phyloP scores from a whole-genome alignment of 73 alveolate genomes.

The Paramecium pentaurelia region DNA sequence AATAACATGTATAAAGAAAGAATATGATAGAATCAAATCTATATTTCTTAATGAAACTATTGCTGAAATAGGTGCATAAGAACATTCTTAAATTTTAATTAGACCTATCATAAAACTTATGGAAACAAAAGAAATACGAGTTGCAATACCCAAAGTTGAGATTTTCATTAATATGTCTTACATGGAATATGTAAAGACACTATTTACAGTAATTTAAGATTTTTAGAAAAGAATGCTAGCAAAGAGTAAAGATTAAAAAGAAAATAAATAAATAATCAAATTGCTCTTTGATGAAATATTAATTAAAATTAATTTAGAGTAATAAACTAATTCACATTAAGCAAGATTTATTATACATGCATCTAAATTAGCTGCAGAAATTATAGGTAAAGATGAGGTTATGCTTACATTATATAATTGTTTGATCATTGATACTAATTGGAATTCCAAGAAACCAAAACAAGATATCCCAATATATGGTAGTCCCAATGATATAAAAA shows the following conservation, averaged over 20 bases:
- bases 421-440: neutral
- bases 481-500: neutral
- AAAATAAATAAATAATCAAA: neutral
- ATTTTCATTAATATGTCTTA: neutral
- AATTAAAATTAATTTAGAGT: neutral
- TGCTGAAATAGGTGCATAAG: neutral
- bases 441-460: neutral
- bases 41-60: neutral
- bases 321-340: neutral
- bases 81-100: neutral
- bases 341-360: neutral
- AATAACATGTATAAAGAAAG: neutral
- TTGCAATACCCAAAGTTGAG: neutral
- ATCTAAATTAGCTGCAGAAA: neutral
- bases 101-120: neutral
- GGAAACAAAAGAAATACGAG: neutral
- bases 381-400: neutral
- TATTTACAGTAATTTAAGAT: neutral
- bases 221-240: neutral
- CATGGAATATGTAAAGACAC: neutral
- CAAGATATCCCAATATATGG: neutral
- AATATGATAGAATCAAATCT: neutral
- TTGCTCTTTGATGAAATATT: neutral
- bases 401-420: neutral
- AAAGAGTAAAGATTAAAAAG: neutral